Evolutionary conservation across 2,329 filamentous ascomycete genomes (phyloP).

Genomic region (Chaetoscypha palmicola): DNA sequence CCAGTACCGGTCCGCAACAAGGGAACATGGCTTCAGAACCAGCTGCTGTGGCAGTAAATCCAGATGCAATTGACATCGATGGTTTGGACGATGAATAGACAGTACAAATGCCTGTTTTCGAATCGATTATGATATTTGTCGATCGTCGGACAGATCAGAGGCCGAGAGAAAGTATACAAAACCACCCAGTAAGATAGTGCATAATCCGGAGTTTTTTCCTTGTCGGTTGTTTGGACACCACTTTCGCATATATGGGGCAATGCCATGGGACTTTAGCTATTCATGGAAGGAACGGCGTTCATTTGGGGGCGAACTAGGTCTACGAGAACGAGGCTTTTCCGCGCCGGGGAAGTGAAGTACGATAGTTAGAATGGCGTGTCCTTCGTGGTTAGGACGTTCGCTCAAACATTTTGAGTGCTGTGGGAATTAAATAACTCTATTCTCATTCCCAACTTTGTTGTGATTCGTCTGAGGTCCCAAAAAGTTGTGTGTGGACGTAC

Average conservation of each 20-base stretch:
- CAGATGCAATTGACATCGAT: constrained; percentile 79
- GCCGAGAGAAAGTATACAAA: background rate
- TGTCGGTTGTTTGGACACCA: background rate
- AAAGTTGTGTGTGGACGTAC: too few species aligned
- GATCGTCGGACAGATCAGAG: background rate
- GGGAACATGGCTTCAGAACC: constrained; percentile 40
- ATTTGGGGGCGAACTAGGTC: background rate
- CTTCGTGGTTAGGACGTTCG: too few species aligned
- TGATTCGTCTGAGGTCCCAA: too few species aligned
- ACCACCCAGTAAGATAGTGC: constrained; percentile 1
- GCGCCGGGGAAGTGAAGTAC: background rate
- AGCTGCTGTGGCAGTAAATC: constrained; percentile 53
- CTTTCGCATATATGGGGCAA: constrained; percentile 1
- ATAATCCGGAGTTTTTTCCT: constrained; percentile 1
- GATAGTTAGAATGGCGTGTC: too few species aligned
- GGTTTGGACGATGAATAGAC: constrained; percentile 29
- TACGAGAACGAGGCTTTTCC: background rate
- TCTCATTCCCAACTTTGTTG: too few species aligned
- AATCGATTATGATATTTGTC: too few species aligned
- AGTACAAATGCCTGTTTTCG: too few species aligned
- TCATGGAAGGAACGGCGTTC: background rate
- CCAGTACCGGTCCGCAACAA: constrained; percentile 65
- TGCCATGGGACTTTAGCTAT: background rate
- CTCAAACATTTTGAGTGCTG: too few species aligned
- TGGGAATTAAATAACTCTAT: too few species aligned